Evolutionary conservation across 2,329 filamentous ascomycete genomes (phyloP).

Genomic region (Neonectria faginata): DNA sequence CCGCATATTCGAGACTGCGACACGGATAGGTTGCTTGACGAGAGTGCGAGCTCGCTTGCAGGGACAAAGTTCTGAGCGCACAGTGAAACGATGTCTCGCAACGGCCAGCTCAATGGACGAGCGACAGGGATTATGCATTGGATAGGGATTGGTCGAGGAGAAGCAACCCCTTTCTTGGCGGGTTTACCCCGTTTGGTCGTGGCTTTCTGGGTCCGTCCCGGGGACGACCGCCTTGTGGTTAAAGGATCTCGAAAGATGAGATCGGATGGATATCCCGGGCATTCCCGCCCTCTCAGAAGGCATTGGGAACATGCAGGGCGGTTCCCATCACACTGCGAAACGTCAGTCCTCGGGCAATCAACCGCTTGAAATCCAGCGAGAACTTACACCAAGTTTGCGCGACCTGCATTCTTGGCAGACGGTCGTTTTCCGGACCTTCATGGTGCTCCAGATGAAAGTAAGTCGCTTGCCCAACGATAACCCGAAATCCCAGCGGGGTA

Average conservation of each 20-base stretch:
- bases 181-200: not conserved
- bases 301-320: conserved; percentile 44
- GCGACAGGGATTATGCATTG: not conserved
- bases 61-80: conserved; percentile 41
- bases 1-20: conserved; percentile 54
- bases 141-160: not conserved
- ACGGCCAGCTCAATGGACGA: conserved; percentile 34
- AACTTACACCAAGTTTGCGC: conserved; percentile 42
- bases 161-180: not conserved
- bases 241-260: conserved; percentile 38
- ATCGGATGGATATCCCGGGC: conserved; percentile 43
- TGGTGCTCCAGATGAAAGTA: not conserved
- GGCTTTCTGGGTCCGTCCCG: not conserved
- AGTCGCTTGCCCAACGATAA: no score
- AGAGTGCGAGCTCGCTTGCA: conserved; percentile 7
- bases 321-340: conserved; percentile 43
- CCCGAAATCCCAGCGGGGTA: not conserved
- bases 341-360: not conserved
- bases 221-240: not conserved
- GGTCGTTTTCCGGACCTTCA: conserved; percentile 41
- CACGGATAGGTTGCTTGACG: not conserved
- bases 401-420: conserved; percentile 44
- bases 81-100: conserved; percentile 42
- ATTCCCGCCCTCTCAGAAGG: conserved; percentile 28
- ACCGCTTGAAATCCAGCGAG: not conserved